Conservation (phyloP, 371 early-diverging fungal species). For the Lichtheimia ramosa region DNA sequence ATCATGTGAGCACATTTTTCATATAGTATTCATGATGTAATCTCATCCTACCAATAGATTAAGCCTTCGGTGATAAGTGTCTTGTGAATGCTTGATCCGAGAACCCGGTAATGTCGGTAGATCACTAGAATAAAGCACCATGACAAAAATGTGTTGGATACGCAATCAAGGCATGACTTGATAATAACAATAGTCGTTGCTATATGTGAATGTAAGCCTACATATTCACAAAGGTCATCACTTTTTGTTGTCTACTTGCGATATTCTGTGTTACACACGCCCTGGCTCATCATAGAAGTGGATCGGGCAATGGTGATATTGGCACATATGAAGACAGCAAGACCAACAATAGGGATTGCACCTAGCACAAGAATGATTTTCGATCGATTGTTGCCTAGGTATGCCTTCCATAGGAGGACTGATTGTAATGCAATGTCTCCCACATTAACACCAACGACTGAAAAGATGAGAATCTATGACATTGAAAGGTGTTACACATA, state of each 20-base stretch:
- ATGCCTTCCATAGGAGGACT: slow-evolving; percentile 49
- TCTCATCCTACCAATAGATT: slow-evolving; percentile 34
- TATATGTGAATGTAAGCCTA: slow-evolving; percentile 8
- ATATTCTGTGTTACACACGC: slow-evolving; percentile 34
- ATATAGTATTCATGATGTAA: background rate
- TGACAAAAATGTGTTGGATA: slow-evolving; percentile 42
- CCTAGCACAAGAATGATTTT: slow-evolving; percentile 32
- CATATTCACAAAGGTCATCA: no score
- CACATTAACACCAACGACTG: slow-evolving; percentile 42
- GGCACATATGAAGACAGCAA: slow-evolving; percentile 31
- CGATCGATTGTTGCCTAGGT: slow-evolving; percentile 41
- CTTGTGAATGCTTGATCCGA: slow-evolving; percentile 40
- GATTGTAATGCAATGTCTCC: slow-evolving; percentile 38
- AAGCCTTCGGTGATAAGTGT: slow-evolving; percentile 39
- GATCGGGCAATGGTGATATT: slow-evolving; percentile 41
- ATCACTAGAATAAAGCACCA: slow-evolving; percentile 45
- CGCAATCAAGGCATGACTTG: slow-evolving; percentile 38
- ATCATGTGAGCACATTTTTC: slow-evolving; percentile 5
- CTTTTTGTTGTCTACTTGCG: slow-evolving; percentile 19
- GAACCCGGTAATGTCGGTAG: slow-evolving; percentile 37
- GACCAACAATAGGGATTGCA: slow-evolving; percentile 24
- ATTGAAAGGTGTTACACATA: background rate
- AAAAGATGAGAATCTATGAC: slow-evolving; percentile 36
- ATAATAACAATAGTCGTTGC: slow-evolving; percentile 33
- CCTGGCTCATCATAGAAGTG: background rate